Percentiles rank a stretch among this genome's conserved stretches.
phyloP scores from a whole-genome alignment of 805 yeast species.

The Ogataea pignaliae region DNA sequence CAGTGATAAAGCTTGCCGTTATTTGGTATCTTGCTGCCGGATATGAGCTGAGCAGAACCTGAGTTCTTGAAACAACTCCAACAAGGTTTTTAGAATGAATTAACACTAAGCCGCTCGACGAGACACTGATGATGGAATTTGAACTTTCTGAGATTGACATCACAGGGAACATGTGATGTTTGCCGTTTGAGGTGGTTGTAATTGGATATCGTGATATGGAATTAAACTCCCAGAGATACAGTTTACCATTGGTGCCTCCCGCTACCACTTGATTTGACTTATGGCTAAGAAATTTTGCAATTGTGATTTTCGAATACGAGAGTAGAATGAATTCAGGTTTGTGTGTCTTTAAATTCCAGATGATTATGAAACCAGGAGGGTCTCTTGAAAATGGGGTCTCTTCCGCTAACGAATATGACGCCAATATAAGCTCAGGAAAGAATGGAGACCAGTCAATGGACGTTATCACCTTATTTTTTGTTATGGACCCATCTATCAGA shows the following conservation, averaged over 20 bases:
- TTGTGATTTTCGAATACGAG: conserved; percentile 36
- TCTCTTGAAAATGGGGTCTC: background rate
- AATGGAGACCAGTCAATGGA: conserved; percentile 30
- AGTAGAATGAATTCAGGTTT: conserved; percentile 35
- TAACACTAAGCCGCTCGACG: conserved; percentile 17
- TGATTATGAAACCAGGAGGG: conserved; percentile 15
- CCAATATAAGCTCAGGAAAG: conserved; percentile 26
- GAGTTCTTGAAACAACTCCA: conserved; percentile 11
- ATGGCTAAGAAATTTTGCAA: conserved; percentile 36
- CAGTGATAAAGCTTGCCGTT: conserved; percentile 17
- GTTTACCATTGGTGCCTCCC: conserved; percentile 45
- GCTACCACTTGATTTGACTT: conserved; percentile 40
- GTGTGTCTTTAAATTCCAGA: conserved; percentile 27
- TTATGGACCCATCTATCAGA: conserved; percentile 4
- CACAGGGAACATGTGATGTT: conserved; percentile 13
- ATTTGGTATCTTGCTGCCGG: conserved; percentile 8
- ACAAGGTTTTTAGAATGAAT: conserved; percentile 22
- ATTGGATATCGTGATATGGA: conserved; percentile 28
- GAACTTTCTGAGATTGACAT: conserved; percentile 21
- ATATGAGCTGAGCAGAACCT: background rate
- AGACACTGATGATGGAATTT: conserved; percentile 21
- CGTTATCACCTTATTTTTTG: conserved; percentile 14
- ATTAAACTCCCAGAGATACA: conserved; percentile 46
- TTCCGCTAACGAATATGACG: conserved; percentile 12
- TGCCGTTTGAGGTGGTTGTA: conserved; percentile 6